A percentile compares a stretch with the other conserved stretches of the same genome.
phyloP scores from a whole-genome alignment of 1,139 yeast species.

The Scheffersomyces titani region DNA sequence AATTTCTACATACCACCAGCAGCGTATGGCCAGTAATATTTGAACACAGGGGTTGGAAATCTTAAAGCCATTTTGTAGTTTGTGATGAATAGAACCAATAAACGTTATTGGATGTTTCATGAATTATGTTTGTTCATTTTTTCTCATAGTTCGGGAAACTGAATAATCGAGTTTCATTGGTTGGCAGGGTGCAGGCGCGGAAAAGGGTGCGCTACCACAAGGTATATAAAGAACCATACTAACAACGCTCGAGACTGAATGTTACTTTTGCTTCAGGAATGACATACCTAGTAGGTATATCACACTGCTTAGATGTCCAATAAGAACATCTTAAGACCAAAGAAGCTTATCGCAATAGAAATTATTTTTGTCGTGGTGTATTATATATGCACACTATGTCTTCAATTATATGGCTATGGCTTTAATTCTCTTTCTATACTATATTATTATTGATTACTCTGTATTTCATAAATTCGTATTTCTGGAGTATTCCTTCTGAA shows the following conservation, averaged over 20 bases:
- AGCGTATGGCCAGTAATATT: slow-evolving; percentile 52
- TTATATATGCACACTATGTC: not conserved
- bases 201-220: not conserved
- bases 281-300: too few relatives aligned
- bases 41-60: slow-evolving; percentile 50
- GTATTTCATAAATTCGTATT: slow-evolving; percentile 39
- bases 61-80: slow-evolving; percentile 18
- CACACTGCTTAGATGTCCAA: too few relatives aligned
- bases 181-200: slow-evolving; percentile 1
- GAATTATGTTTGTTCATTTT: slow-evolving; percentile 2
- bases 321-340: too few relatives aligned
- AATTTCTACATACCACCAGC: slow-evolving; percentile 49
- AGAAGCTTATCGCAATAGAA: too few relatives aligned
- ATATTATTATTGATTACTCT: not conserved
- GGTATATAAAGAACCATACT: not conserved
- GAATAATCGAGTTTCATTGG: slow-evolving; percentile 9
- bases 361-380: not conserved
- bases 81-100: not conserved
- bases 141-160: slow-evolving; percentile 8
- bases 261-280: too few relatives aligned
- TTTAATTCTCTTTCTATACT: too few relatives aligned
- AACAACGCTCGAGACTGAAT: too few relatives aligned
- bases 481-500: slow-evolving; percentile 41
- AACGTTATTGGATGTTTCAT: not conserved
- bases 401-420: too few relatives aligned